Conservation (phyloP, 805 yeast species). For the Sungouiella blattae region DNA sequence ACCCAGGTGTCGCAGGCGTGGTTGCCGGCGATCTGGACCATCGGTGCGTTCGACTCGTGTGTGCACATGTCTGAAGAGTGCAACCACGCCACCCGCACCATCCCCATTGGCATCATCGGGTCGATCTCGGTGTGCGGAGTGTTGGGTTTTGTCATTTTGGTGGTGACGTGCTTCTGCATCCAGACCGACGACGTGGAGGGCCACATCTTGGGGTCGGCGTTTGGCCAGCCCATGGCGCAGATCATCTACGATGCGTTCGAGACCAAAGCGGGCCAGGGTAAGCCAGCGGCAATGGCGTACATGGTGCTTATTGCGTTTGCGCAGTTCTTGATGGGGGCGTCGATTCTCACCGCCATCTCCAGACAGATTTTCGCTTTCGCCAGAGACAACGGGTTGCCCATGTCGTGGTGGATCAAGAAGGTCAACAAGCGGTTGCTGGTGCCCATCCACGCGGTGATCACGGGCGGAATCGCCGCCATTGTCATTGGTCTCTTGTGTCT, state of each 20-base stretch:
- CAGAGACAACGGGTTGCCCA: constrained; percentile 73
- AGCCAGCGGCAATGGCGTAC: constrained; percentile 61
- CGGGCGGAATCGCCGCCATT: constrained; percentile 46
- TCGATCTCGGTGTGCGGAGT: constrained; percentile 56
- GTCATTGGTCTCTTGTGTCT: constrained; percentile 56
- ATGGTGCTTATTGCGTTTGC: constrained; percentile 57
- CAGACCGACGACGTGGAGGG: constrained; percentile 35
- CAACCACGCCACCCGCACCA: constrained; percentile 55
- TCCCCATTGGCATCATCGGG: constrained; percentile 62
- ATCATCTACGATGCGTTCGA: constrained; percentile 53
- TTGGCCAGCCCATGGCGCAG: constrained; percentile 65
- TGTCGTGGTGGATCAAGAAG: constrained; percentile 45
- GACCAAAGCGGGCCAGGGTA: constrained; percentile 35
- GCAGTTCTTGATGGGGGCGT: constrained; percentile 65
- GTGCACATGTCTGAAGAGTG: constrained; percentile 75
- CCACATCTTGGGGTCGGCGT: constrained; percentile 17
- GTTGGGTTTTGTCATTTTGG: constrained; percentile 55
- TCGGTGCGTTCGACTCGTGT: constrained; percentile 69
- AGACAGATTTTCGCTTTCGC: constrained; percentile 76
- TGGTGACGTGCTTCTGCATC: constrained; percentile 54
- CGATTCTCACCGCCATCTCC: constrained; percentile 59
- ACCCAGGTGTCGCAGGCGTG: constrained; percentile 42
- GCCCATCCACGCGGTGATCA: constrained; percentile 58
- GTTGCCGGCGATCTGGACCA: constrained; percentile 74
- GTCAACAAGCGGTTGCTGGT: constrained; percentile 56